phyloP scores from a whole-genome alignment of 371 early-diverging fungal species.

The Mucor racemosus region DNA sequence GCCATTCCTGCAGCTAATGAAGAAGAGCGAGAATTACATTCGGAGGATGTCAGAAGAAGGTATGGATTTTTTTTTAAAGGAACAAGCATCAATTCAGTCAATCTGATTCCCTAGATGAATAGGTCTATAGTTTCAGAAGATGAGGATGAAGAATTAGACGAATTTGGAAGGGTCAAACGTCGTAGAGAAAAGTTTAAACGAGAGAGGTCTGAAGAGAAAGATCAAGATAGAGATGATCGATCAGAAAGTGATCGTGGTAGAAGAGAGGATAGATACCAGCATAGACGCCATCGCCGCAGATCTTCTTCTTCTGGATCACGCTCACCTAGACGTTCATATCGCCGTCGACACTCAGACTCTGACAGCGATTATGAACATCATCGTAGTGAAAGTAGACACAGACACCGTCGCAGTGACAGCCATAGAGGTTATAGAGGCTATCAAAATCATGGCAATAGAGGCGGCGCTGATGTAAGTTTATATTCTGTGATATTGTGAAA shows the following conservation, averaged over 20 bases:
- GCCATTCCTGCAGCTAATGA: background rate
- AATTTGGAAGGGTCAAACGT: constrained; percentile 53
- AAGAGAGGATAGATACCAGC: constrained; percentile 18
- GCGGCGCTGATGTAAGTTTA: constrained; percentile 29
- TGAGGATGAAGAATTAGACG: constrained; percentile 51
- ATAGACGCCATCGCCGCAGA: constrained; percentile 29
- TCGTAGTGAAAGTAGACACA: constrained; percentile 24
- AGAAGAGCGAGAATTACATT: background rate
- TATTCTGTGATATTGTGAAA: background rate
- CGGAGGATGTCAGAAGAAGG: constrained; percentile 1
- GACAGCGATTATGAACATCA: constrained; percentile 33
- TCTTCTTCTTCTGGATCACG: constrained; percentile 35
- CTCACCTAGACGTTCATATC: constrained; percentile 26
- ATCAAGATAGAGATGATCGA: constrained; percentile 88
- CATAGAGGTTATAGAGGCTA: constrained; percentile 18
- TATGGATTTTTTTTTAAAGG: background rate
- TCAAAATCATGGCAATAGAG: background rate
- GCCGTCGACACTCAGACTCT: constrained; percentile 33
- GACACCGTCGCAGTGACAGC: constrained; percentile 4
- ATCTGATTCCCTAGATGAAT: background rate
- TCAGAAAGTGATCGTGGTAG: constrained; percentile 26
- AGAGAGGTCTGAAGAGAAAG: constrained; percentile 52
- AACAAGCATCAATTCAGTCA: no score
- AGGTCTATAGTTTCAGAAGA: constrained; percentile 25
- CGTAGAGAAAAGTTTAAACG: constrained; percentile 44